phyloP scores from a whole-genome alignment of 257 asterid species.

The Ilex asprella region DNA sequence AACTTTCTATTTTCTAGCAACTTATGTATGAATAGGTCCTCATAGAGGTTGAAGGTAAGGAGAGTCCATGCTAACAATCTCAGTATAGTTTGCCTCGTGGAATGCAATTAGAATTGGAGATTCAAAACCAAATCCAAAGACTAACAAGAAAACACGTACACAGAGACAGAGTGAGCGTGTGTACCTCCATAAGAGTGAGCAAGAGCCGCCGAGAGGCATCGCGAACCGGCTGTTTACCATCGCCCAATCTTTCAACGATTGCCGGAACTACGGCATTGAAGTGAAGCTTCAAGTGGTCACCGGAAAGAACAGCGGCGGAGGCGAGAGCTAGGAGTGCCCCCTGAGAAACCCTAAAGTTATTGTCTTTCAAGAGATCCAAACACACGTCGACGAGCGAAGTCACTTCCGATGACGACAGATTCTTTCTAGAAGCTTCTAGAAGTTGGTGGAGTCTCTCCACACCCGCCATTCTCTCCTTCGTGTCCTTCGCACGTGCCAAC shows the following conservation, averaged over 20 bases:
- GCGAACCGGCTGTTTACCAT: slow-evolving; percentile 91
- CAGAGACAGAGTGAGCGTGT: neutral
- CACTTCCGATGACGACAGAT: slow-evolving; percentile 67
- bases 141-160: neutral
- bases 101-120: no score
- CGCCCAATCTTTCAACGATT: slow-evolving; percentile 90
- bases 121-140: neutral
- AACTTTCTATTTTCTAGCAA: no score
- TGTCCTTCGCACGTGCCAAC: slow-evolving; percentile 93
- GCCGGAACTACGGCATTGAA: slow-evolving; percentile 92
- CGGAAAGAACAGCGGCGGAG: slow-evolving; percentile 94
- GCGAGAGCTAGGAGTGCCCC: slow-evolving; percentile 95
- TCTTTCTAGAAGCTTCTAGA: slow-evolving; percentile 83
- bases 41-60: no score
- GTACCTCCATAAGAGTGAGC: slow-evolving; percentile 97
- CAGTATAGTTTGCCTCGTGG: no score
- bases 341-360: slow-evolving; percentile 89
- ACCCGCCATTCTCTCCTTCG: slow-evolving; percentile 99
- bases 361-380: slow-evolving; percentile 94
- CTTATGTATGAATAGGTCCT: no score
- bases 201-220: slow-evolving; percentile 81
- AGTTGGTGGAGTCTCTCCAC: slow-evolving; percentile 92
- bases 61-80: no score
- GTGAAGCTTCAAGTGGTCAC: slow-evolving; percentile 92
- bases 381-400: slow-evolving; percentile 81